These are phyloP conservation scores for Colletotrichum tropicicola DNA, from an alignment of 2,329 filamentous ascomycete species.

Conservation along the genomic window DNA sequence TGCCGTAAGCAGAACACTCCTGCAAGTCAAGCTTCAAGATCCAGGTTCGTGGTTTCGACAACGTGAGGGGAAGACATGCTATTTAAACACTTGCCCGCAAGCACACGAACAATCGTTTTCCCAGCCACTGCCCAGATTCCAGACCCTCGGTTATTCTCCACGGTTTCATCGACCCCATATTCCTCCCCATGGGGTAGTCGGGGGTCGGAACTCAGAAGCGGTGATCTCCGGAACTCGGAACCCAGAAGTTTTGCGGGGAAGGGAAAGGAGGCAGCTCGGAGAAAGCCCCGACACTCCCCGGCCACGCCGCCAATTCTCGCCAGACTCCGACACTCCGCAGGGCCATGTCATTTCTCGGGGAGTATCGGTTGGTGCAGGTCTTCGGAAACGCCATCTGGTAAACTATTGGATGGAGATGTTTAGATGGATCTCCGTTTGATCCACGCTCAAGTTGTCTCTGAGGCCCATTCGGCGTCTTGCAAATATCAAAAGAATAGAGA, in stretches of 20 bases:
- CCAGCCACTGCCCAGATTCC: neutral
- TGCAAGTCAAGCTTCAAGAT: neutral
- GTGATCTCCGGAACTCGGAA: neutral
- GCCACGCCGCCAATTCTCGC: no score
- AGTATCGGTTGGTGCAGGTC: neutral
- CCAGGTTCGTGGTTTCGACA: neutral
- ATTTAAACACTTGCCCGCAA: neutral
- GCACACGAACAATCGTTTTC: neutral
- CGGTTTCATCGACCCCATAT: neutral
- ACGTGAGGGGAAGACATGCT: neutral
- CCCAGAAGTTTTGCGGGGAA: neutral
- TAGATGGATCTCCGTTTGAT: neutral
- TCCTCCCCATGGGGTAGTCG: constrained; percentile 3
- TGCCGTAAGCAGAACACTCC: neutral
- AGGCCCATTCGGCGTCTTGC: neutral
- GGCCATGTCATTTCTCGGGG: neutral
- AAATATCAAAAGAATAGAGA: neutral
- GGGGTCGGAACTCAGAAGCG: neutral
- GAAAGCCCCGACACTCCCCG: neutral
- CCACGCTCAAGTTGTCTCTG: neutral
- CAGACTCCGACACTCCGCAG: neutral
- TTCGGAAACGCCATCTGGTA: neutral
- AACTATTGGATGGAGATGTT: neutral
- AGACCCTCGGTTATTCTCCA: neutral
- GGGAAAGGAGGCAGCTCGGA: neutral